A percentile compares a stretch with the other conserved stretches of the same genome.
These are phyloP conservation scores for Penicillium diatomitis DNA, from an alignment of 495 filamentous ascomycete species.

Conservation along the genomic window DNA sequence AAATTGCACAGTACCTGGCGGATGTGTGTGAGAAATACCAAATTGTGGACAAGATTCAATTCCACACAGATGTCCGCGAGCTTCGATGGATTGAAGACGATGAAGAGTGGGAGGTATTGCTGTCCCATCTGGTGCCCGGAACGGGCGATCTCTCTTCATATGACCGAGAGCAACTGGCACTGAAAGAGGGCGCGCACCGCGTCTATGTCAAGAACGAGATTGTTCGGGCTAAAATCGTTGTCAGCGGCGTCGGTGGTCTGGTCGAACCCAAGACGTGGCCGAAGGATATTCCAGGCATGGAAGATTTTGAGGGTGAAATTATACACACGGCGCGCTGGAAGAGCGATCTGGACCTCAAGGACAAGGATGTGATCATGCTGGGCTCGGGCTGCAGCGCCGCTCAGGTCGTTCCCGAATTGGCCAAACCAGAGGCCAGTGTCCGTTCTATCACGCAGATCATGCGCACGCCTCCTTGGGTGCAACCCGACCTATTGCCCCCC, in stretches of 20 bases:
- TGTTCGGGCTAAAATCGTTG: slow-evolving; percentile 46
- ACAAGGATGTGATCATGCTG: slow-evolving; percentile 49
- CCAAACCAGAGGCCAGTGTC: slow-evolving; percentile 30
- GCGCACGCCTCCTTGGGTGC: slow-evolving; percentile 55
- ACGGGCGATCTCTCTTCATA: slow-evolving; percentile 39
- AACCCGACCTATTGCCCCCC: slow-evolving; percentile 14
- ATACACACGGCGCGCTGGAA: slow-evolving; percentile 54
- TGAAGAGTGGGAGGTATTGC: slow-evolving; percentile 49
- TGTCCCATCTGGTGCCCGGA: slow-evolving; percentile 38
- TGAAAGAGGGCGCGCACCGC: slow-evolving; percentile 24
- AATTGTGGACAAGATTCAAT: slow-evolving; percentile 51
- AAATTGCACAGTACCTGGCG: slow-evolving; percentile 52
- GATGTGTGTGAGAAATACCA: slow-evolving; percentile 48
- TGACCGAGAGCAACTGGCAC: slow-evolving; percentile 21
- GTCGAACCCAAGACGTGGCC: slow-evolving; percentile 44
- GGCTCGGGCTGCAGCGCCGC: slow-evolving; percentile 53
- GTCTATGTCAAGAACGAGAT: slow-evolving; percentile 35
- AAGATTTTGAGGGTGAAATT: slow-evolving; percentile 44
- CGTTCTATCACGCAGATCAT: slow-evolving; percentile 55
- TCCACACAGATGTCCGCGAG: slow-evolving; percentile 45
- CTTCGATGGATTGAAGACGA: slow-evolving; percentile 38
- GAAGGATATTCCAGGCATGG: slow-evolving; percentile 42
- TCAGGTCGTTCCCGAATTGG: slow-evolving; percentile 34
- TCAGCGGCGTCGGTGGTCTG: slow-evolving; percentile 46
- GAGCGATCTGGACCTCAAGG: slow-evolving; percentile 29